A percentile compares a stretch with the other conserved stretches of the same genome.
Conservation (phyloP, 495 filamentous ascomycete genomes). For the Platismatia glauca region DNA sequence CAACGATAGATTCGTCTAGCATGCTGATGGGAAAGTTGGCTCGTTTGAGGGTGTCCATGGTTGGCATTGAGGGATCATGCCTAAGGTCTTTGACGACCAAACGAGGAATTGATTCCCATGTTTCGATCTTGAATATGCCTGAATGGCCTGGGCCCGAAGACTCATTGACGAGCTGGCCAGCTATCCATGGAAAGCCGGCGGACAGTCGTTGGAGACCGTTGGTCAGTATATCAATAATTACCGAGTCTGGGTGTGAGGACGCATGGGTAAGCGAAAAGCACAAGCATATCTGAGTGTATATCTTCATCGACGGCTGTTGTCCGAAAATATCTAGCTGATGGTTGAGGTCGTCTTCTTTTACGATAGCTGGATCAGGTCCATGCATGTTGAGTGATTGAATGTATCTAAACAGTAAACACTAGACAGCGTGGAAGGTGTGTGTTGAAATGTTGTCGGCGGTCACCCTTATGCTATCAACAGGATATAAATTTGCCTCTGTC, state of each 20-base stretch:
- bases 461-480: too few species aligned
- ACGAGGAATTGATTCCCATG: slow-evolving; percentile 27
- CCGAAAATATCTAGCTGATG: too few species aligned
- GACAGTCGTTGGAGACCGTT: slow-evolving; percentile 33
- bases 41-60: slow-evolving; percentile 33
- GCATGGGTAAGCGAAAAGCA: slow-evolving; percentile 29
- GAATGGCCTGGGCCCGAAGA: slow-evolving; percentile 29
- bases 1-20: slow-evolving; percentile 42
- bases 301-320: too few species aligned
- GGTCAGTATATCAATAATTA: slow-evolving; percentile 31
- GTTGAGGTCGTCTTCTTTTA: too few species aligned
- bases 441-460: too few species aligned
- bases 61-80: slow-evolving; percentile 30
- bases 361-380: too few species aligned
- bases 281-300: slow-evolving; percentile 41
- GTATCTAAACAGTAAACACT: too few species aligned
- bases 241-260: slow-evolving; percentile 20
- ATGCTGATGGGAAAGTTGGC: slow-evolving; percentile 42
- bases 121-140: slow-evolving; percentile 37
- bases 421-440: too few species aligned
- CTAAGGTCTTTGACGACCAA: slow-evolving; percentile 38
- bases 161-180: slow-evolving; percentile 44
- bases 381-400: too few species aligned
- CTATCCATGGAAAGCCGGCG: slow-evolving; percentile 43
- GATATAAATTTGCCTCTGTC: too few species aligned